Conservation (phyloP, 164 flowering plant genomes). For the Stephania cephalantha region DNA sequence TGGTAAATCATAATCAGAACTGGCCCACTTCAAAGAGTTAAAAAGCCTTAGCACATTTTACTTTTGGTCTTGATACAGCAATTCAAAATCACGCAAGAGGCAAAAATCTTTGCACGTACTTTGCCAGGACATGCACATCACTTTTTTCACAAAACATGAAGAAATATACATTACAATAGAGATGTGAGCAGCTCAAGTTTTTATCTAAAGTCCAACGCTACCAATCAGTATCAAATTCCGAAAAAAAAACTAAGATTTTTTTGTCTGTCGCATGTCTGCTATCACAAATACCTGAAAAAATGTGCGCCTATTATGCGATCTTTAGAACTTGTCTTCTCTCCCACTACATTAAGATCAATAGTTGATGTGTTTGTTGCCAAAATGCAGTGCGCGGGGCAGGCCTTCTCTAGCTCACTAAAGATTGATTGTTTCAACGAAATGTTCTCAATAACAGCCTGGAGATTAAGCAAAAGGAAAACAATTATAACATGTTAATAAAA, state of each 20-base stretch:
- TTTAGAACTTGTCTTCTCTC: constrained; percentile 70
- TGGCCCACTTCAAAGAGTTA: too few species aligned
- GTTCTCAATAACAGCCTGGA: constrained; percentile 89
- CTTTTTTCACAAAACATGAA: not conserved
- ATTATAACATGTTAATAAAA: not conserved
- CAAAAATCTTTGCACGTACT: not conserved
- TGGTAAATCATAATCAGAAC: too few species aligned
- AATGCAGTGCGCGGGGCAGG: constrained; percentile 84
- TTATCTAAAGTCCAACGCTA: too few species aligned
- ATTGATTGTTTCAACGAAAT: constrained; percentile 75
- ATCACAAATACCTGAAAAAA: constrained; percentile 71
- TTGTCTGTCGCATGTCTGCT: not conserved
- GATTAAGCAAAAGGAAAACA: not conserved
- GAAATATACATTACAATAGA: not conserved
- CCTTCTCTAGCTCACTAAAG: constrained; percentile 79
- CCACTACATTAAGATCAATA: constrained; percentile 78
- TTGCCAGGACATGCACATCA: not conserved
- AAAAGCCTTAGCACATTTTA: too few species aligned
- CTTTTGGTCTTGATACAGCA: too few species aligned
- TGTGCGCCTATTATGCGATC: constrained; percentile 93
- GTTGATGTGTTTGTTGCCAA: constrained; percentile 94
- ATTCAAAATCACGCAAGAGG: not conserved
- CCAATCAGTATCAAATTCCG: not conserved
- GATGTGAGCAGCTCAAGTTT: too few species aligned
- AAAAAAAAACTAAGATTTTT: not conserved